Percentiles rank a stretch among this genome's conserved stretches.
Conservation (phyloP, 345 rosid species). For the Dipteronia sinensis region DNA sequence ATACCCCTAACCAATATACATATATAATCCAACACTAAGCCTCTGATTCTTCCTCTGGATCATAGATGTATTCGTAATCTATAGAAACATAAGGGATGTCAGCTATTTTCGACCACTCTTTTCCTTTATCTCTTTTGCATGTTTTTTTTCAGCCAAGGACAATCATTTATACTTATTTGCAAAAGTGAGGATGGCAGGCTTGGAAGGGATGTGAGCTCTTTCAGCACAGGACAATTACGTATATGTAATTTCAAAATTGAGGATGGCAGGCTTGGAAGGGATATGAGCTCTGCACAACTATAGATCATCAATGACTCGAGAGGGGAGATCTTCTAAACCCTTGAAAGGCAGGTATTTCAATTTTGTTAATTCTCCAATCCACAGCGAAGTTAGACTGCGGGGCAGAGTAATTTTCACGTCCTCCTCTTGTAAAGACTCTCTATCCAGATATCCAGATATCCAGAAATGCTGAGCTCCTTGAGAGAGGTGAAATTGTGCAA, state of each 20-base stretch:
- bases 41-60: too few relatives aligned
- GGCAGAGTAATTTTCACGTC: slow-evolving; percentile 21
- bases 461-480: not conserved
- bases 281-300: slow-evolving; percentile 19
- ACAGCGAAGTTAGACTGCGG: not conserved
- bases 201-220: not conserved
- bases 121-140: not conserved
- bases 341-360: slow-evolving; percentile 9
- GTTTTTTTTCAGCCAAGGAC: not conserved
- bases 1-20: too few relatives aligned
- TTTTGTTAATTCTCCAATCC: slow-evolving; percentile 11
- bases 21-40: too few relatives aligned
- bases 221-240: not conserved
- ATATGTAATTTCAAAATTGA: not conserved
- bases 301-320: slow-evolving; percentile 5
- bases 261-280: slow-evolving; percentile 14
- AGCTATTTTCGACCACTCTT: not conserved
- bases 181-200: too few relatives aligned
- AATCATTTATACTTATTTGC: too few relatives aligned
- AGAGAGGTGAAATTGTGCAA: slow-evolving; percentile 23
- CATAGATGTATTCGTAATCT: too few relatives aligned
- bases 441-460: slow-evolving; percentile 11
- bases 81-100: not conserved
- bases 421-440: slow-evolving; percentile 17
- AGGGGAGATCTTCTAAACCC: slow-evolving; percentile 20